Percentiles rank a stretch among this genome's conserved stretches.
Evolutionary conservation across 805 yeast genomes (phyloP).

Genomic region (Candida morakotiae): DNA sequence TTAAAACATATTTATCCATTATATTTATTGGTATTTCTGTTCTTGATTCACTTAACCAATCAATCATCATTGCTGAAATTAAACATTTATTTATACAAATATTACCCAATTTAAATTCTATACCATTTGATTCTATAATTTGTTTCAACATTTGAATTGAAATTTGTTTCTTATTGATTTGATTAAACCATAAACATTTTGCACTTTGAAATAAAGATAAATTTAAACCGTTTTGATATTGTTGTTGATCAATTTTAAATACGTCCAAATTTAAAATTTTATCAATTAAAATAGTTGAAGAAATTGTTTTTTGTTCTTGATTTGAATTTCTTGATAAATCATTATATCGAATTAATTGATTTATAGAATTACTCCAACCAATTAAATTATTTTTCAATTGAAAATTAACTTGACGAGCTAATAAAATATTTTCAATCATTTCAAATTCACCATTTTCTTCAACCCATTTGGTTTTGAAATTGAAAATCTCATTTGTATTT

Average conservation of each 20-base stretch:
- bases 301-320: conserved; percentile 48
- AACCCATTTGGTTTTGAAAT: conserved; percentile 31
- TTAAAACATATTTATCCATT: conserved; percentile 51
- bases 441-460: conserved; percentile 23
- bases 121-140: conserved; percentile 9
- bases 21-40: conserved; percentile 62
- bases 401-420: conserved; percentile 37
- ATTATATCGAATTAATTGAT: conserved; percentile 43
- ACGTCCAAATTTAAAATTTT: conserved; percentile 25
- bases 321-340: conserved; percentile 30
- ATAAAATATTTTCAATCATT: conserved; percentile 39
- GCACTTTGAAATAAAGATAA: conserved; percentile 50
- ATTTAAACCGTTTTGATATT: conserved; percentile 9
- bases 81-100: conserved; percentile 18
- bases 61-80: conserved; percentile 45
- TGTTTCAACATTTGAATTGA: conserved; percentile 54
- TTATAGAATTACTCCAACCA: conserved; percentile 20
- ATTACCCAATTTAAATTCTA: conserved; percentile 12
- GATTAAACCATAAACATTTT: conserved; percentile 60
- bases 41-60: conserved; percentile 71
- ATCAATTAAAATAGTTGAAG: conserved; percentile 44
- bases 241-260: conserved; percentile 3
- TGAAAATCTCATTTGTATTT: not conserved
- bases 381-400: conserved; percentile 16
- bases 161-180: conserved; percentile 38